A percentile compares a stretch with the other conserved stretches of the same genome.
Evolutionary conservation across 768 basidiomycete genomes (phyloP).

Genomic region (Fomitopsis pulvina): DNA sequence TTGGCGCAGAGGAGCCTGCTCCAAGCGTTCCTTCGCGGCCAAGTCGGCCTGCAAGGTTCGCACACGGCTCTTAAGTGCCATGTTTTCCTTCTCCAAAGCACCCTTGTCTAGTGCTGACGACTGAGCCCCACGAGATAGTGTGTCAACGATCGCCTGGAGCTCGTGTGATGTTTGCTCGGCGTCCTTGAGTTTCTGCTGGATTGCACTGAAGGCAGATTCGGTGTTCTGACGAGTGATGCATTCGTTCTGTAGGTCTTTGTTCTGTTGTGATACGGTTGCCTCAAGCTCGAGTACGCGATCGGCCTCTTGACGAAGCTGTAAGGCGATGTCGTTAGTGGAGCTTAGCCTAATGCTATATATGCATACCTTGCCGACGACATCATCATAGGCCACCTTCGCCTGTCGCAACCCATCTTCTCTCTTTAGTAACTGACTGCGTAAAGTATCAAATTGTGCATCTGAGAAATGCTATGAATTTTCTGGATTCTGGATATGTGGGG

Average conservation of each 20-base stretch:
- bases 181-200: constrained; percentile 44
- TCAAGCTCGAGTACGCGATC: constrained; percentile 52
- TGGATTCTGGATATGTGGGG: neutral
- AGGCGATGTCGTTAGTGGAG: neutral
- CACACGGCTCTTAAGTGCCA: constrained; percentile 47
- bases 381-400: constrained; percentile 26
- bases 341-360: neutral
- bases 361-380: constrained; percentile 31
- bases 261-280: constrained; percentile 37
- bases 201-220: constrained; percentile 38
- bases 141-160: constrained; percentile 50
- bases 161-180: constrained; percentile 45
- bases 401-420: constrained; percentile 31
- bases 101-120: constrained; percentile 32
- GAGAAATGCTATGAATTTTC: neutral
- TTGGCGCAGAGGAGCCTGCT: constrained; percentile 10
- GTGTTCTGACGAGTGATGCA: constrained; percentile 46
- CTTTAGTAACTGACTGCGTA: constrained; percentile 29
- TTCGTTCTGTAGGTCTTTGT: constrained; percentile 54
- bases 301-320: constrained; percentile 51
- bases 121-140: constrained; percentile 47
- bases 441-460: constrained; percentile 32
- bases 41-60: constrained; percentile 43
- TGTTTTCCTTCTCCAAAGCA: constrained; percentile 55
- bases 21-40: constrained; percentile 10